Conservation (phyloP, 495 filamentous ascomycete genomes). For the Glonium stellatum region DNA sequence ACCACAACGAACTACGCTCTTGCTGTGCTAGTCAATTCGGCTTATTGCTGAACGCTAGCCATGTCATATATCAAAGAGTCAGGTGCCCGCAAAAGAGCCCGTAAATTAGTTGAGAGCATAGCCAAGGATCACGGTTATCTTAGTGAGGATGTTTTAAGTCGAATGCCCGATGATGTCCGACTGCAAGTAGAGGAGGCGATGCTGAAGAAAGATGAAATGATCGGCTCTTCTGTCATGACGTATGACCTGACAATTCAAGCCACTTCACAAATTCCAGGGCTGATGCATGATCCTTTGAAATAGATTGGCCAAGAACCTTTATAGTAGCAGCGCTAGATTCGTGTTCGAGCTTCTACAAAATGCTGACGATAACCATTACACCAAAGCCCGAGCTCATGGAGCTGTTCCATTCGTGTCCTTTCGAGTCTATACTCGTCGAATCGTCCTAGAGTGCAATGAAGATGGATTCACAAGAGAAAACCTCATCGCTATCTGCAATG, state of each 20-base stretch:
- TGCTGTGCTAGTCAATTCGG: too few relatives aligned
- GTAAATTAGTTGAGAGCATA: conserved; percentile 25
- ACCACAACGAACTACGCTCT: too few relatives aligned
- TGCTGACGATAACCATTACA: conserved; percentile 11
- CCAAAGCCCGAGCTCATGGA: neutral
- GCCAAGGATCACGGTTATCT: conserved; percentile 30
- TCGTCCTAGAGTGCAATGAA: conserved; percentile 41
- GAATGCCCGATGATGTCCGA: conserved; percentile 26
- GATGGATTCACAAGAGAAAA: conserved; percentile 39
- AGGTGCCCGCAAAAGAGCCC: neutral
- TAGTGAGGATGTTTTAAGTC: conserved; percentile 19
- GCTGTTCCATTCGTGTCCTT: conserved; percentile 12
- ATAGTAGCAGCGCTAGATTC: conserved; percentile 15
- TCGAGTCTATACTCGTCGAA: conserved; percentile 20
- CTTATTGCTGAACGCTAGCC: too few relatives aligned
- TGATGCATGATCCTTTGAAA: neutral
- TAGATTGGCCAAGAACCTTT: conserved; percentile 12
- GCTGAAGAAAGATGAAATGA: conserved; percentile 30
- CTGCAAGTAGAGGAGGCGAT: conserved; percentile 31
- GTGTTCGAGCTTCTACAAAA: conserved; percentile 20
- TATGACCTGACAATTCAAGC: conserved; percentile 13
- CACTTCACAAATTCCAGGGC: neutral
- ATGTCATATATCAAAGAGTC: too few relatives aligned
- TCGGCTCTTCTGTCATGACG: conserved; percentile 34
- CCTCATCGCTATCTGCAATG: conserved; percentile 37